Percentiles rank a stretch among this genome's conserved stretches.
These are phyloP conservation scores for Cyclocybe cylindracea DNA, from an alignment of 768 basidiomycete genomes.

Conservation along the genomic window DNA sequence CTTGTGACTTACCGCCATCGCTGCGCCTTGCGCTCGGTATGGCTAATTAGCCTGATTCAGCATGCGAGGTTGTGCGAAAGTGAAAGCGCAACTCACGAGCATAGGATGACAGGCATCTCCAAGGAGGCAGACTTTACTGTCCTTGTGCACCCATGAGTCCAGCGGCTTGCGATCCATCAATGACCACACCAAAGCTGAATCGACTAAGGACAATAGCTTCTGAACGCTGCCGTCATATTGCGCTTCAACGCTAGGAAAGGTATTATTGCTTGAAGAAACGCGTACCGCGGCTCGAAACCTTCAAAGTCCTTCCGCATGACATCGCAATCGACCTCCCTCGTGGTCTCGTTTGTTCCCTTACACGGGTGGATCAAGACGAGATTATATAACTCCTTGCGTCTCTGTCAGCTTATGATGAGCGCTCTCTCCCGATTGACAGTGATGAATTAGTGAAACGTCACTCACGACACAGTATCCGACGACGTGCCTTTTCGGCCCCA, in stretches of 20 bases:
- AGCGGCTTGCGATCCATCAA: slow-evolving; percentile 50
- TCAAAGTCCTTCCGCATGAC: slow-evolving; percentile 50
- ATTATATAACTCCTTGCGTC: slow-evolving; percentile 44
- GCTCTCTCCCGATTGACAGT: background rate
- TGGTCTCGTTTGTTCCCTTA: slow-evolving; percentile 36
- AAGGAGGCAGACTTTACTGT: slow-evolving; percentile 42
- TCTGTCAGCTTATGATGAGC: slow-evolving; percentile 13
- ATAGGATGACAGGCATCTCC: slow-evolving; percentile 58
- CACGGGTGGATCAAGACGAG: slow-evolving; percentile 45
- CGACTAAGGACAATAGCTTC: slow-evolving; percentile 45
- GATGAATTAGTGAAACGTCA: background rate
- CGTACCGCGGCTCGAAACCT: slow-evolving; percentile 49
- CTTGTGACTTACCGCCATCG: slow-evolving; percentile 40
- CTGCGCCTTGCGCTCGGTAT: slow-evolving; percentile 52
- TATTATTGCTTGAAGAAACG: background rate
- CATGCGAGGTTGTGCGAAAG: background rate
- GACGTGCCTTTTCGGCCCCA: slow-evolving; percentile 45
- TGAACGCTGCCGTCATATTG: slow-evolving; percentile 31
- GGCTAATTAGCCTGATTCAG: slow-evolving; percentile 31
- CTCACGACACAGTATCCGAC: slow-evolving; percentile 36
- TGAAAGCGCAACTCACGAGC: slow-evolving; percentile 4
- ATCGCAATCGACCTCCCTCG: slow-evolving; percentile 41
- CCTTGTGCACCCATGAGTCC: slow-evolving; percentile 46
- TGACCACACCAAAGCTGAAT: slow-evolving; percentile 45
- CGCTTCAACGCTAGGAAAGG: background rate